Percentiles rank a stretch among this genome's conserved stretches.
phyloP scores from a whole-genome alignment of 768 basidiomycete species.

The Dentipellis sp. region DNA sequence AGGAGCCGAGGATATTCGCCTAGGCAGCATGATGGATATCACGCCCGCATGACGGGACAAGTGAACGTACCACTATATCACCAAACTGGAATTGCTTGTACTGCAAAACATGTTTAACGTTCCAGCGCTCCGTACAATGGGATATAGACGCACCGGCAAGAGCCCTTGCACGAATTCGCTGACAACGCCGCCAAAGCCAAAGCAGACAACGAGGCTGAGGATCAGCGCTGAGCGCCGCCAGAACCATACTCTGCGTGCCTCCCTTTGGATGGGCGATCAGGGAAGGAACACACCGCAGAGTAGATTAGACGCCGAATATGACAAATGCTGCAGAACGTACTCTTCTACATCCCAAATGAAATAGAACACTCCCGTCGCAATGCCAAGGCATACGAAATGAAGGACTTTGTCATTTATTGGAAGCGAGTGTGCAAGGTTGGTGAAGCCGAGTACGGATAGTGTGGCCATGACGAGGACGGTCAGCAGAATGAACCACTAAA shows the following conservation, averaged over 20 bases:
- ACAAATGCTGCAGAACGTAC: conserved; percentile 33
- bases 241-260: conserved; percentile 76
- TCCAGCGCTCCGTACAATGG: conserved; percentile 1
- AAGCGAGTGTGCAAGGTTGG: conserved; percentile 52
- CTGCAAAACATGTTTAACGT: conserved; percentile 23
- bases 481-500: conserved; percentile 75
- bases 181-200: conserved; percentile 72
- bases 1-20: conserved; percentile 75
- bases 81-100: conserved; percentile 65
- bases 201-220: conserved; percentile 60
- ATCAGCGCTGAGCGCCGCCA: conserved; percentile 70
- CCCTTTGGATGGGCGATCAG: conserved; percentile 31
- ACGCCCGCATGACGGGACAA: background rate
- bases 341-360: conserved; percentile 86
- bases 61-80: conserved; percentile 54
- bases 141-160: conserved; percentile 44
- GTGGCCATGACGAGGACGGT: conserved; percentile 58
- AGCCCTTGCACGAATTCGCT: conserved; percentile 78
- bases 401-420: conserved; percentile 75
- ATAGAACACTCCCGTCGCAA: conserved; percentile 77
- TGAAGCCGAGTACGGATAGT: conserved; percentile 71
- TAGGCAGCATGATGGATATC: conserved; percentile 19
- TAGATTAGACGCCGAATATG: background rate
- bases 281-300: background rate
- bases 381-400: conserved; percentile 67